phyloP scores from a whole-genome alignment of 2,329 filamentous ascomycete genomes.

The Coniochaeta pulveracea region DNA sequence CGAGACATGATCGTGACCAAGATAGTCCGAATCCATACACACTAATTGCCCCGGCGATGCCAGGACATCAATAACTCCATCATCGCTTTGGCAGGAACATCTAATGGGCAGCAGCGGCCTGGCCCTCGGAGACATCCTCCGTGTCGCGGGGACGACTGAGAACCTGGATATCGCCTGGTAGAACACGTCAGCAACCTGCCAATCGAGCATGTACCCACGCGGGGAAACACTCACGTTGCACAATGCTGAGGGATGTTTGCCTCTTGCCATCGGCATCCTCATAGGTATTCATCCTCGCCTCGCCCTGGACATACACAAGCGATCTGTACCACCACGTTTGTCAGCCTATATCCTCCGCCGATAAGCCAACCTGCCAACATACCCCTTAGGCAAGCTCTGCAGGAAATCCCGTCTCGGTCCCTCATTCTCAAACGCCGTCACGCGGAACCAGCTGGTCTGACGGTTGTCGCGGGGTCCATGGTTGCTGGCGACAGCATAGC shows the following conservation, averaged over 20 bases:
- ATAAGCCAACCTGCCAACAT: conserved; percentile 25
- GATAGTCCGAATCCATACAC: too few relatives aligned
- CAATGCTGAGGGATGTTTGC: conserved; percentile 52
- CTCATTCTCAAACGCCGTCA: conserved; percentile 60
- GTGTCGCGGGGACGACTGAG: conserved; percentile 1
- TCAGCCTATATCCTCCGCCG: conserved; percentile 6
- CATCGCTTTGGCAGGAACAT: not conserved
- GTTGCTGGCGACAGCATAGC: conserved; percentile 65
- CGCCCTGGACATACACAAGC: conserved; percentile 73
- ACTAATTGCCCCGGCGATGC: too few relatives aligned
- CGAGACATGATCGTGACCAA: too few relatives aligned
- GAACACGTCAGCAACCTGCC: not conserved
- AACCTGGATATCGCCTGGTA: not conserved
- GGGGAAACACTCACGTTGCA: conserved; percentile 57
- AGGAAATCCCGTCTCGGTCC: conserved; percentile 62
- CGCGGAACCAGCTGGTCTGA: conserved; percentile 75
- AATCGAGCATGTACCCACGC: too few relatives aligned
- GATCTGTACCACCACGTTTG: conserved; percentile 38
- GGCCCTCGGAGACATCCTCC: not conserved
- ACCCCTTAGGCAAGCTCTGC: conserved; percentile 74
- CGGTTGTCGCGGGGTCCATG: conserved; percentile 56
- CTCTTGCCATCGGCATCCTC: conserved; percentile 61
- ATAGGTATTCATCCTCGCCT: conserved; percentile 57
- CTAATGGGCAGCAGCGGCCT: not conserved
- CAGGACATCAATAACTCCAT: not conserved